Evolutionary conservation across 768 basidiomycete genomes (phyloP), one percentile per base, ranked within the genome.

Genomic region (Lentinula aciculospora): DNA sequence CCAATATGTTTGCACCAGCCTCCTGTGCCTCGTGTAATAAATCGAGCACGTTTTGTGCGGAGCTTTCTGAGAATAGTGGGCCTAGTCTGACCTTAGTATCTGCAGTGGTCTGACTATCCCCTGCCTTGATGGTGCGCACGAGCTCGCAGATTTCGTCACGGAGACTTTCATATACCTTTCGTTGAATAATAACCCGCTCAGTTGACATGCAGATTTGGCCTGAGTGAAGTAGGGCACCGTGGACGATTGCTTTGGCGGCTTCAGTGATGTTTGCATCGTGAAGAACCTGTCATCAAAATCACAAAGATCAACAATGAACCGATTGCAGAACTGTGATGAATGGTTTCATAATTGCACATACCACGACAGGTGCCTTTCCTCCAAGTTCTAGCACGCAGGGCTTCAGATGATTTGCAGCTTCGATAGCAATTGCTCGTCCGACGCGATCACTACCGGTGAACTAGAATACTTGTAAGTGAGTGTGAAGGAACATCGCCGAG

Each of bases 161-260:
- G 12, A 83, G 71, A 1, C 57, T 56, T 0, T 73, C 67, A 9
- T 76, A 72, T 12, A 75, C 68, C 7, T 65, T 69, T 17, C 73
- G 67, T 60, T 81, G 79, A 29, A 76, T 77, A 44, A 84, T 79
- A n/a, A 83, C 76, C 6, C 82, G 77, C 62, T 81, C 81, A 7
- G 81, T 78, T 1, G 81, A 81, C 79, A 84, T 81, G 68, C 82
- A 84, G 42, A 82, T 72, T 68, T 83, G 81, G 0, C 82, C 81
- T 12, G 78, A 80, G 63, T 79, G 70, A 0, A 73, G 51, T 63
- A 81, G 70, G 2, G 80, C 73, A 17, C 76, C 76, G 29, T 61
- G 72, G 0, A 72, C 72, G 47, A 82, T 77, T 2, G 72, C 74
- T 56, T 78, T 77, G 0, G 85, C 81, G 0, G 84, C 84, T 40